Evolutionary conservation across 495 filamentous ascomycete species (phyloP), one percentile per base, ranked within the genome.

Genomic region (Podospora anserina): DNA sequence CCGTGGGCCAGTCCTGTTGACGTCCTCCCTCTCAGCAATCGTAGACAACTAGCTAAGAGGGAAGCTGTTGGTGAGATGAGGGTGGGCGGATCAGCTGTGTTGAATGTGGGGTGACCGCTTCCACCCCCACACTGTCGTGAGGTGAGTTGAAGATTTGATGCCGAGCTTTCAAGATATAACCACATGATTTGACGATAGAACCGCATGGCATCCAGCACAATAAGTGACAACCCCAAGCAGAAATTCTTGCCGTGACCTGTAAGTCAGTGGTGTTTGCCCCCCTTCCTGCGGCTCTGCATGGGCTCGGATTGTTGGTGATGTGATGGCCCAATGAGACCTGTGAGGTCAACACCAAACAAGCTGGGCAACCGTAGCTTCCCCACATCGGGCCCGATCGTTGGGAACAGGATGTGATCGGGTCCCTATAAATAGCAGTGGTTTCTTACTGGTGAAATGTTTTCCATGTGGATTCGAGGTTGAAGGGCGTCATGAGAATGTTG

Each of bases 381-480:
- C 61, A 63, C 61, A 63, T 49, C 30, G 32, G 61, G 15, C 61
- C 61, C 27, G 60, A 27, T 28, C 23, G 20, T 13, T 62, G 20
- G 30, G 60, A 62, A 63, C 28, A 39, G 61, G 32, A 63, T 63
- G 61, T 44, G 28, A 44, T 62, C 23, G 15, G 49, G 4, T n/a
- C 61, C 28, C 61, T 63, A 63, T 19, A 44, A 63, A 63, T 63
- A 63, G 30, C 28, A 32, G 30, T 32, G 16, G 20, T 5, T 28
- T 44, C 32, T 39, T 0, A 39, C 30, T 53, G 61, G 61, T 58
- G 55, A 58, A n/a, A 5, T 9, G 2, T 26, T 20, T 58, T 26
- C 23, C 7, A 58, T 58, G 55, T 19, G 55, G n/a, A 58, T 58
- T 58, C 55, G 39, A 49, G 39, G 9, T 49, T 23, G 23, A 13